Evolutionary conservation across 2,329 filamentous ascomycete species (phyloP).

Genomic region (Nigrospora osmanthi): DNA sequence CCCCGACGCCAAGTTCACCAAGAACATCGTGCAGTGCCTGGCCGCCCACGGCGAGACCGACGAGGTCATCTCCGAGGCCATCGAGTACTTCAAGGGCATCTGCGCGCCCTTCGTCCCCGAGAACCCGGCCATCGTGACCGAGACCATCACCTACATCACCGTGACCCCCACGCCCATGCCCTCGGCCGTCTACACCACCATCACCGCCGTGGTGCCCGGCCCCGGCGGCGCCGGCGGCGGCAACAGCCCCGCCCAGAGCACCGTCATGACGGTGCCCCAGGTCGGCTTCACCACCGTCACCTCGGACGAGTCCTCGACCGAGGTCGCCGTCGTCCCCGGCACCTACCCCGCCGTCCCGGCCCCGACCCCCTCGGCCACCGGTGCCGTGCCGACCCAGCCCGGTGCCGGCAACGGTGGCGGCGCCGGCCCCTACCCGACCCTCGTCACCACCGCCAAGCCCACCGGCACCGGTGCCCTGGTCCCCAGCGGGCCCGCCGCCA

Average conservation of each 20-base stretch:
- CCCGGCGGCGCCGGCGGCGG: conserved; percentile 36
- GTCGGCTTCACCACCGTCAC: conserved; percentile 31
- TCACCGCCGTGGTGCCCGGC: conserved; percentile 45
- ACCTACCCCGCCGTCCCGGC: conserved; percentile 18
- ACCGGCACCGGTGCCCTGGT: conserved; percentile 23
- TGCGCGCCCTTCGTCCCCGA: conserved; percentile 66
- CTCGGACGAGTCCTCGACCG: conserved; percentile 27
- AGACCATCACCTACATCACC: conserved; percentile 54
- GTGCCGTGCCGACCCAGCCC: conserved; percentile 22
- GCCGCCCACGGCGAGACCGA: conserved; percentile 64
- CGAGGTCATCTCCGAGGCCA: conserved; percentile 59
- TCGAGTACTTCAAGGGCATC: conserved; percentile 84
- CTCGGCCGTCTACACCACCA: conserved; percentile 35
- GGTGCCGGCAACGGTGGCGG: conserved; percentile 21
- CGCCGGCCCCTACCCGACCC: conserved; percentile 25
- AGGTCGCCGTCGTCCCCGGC: conserved; percentile 31
- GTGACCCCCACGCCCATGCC: conserved; percentile 41
- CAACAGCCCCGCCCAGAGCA: conserved; percentile 41
- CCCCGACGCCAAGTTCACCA: conserved; percentile 66
- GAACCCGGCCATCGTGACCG: conserved; percentile 83
- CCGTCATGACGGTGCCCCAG: conserved; percentile 36
- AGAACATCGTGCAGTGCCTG: conserved; percentile 75
- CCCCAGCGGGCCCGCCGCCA: conserved; percentile 9
- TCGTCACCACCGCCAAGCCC: conserved; percentile 26
- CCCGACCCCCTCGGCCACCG: conserved; percentile 4